A percentile compares a stretch with the other conserved stretches of the same genome.
phyloP scores from a whole-genome alignment of 2,329 filamentous ascomycete genomes.

The Coleophoma crateriformis region DNA sequence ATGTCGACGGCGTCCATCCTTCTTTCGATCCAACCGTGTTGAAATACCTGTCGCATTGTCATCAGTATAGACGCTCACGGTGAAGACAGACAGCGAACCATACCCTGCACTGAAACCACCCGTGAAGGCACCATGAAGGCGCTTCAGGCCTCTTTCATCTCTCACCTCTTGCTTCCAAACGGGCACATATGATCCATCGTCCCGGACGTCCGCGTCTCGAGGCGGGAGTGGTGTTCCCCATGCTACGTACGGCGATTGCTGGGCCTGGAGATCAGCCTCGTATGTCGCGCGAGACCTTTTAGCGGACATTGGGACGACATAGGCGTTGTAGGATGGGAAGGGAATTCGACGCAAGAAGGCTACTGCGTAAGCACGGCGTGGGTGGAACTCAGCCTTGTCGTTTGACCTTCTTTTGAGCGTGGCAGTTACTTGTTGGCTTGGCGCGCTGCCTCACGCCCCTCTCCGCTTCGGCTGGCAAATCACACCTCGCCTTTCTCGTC shows the following conservation, averaged over 20 bases:
- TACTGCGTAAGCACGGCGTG: not conserved
- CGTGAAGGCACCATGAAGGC: constrained; percentile 92
- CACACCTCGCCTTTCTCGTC: too few relatives aligned
- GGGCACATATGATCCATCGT: constrained; percentile 88
- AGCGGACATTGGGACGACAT: constrained; percentile 53
- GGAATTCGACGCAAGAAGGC: not conserved
- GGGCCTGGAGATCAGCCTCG: constrained; percentile 65
- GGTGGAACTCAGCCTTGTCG: too few relatives aligned
- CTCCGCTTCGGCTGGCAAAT: too few relatives aligned
- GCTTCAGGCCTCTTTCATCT: constrained; percentile 84
- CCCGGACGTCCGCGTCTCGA: constrained; percentile 67
- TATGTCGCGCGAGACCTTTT: constrained; percentile 77
- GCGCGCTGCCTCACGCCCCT: too few relatives aligned
- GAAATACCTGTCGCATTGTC: constrained; percentile 64
- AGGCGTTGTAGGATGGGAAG: not conserved
- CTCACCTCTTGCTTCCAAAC: constrained; percentile 98
- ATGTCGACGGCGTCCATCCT: constrained; percentile 90
- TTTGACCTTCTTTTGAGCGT: too few relatives aligned
- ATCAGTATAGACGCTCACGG: constrained; percentile 10
- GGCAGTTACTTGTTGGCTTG: too few relatives aligned
- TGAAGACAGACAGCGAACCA: constrained; percentile 26
- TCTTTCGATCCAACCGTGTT: constrained; percentile 98
- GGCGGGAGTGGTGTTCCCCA: constrained; percentile 84
- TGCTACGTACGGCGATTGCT: constrained; percentile 67
- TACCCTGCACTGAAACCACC: constrained; percentile 96